These are phyloP conservation scores for Chaetomiaceae sp. DNA, from an alignment of 2,329 filamentous ascomycete genomes.

Conservation along the genomic window DNA sequence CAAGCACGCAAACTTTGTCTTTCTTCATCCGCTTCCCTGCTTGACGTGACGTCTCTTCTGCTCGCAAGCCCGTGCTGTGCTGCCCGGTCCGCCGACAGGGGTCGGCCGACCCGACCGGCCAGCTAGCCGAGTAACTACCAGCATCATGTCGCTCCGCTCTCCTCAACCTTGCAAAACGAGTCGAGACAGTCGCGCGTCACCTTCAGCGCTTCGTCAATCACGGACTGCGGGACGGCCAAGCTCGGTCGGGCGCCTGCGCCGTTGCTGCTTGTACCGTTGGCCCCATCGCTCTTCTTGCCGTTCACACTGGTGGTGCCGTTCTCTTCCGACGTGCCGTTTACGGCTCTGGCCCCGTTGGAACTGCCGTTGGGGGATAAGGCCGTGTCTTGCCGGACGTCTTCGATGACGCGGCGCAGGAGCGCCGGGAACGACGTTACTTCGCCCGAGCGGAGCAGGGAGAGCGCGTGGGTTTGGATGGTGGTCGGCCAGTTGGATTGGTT, in stretches of 20 bases:
- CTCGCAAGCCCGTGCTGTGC: too few relatives aligned
- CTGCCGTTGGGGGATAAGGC: constrained; percentile 34
- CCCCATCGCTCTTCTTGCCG: constrained; percentile 26
- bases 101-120: too few relatives aligned
- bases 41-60: too few relatives aligned
- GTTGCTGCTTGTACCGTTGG: constrained; percentile 28
- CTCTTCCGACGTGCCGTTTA: constrained; percentile 28
- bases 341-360: constrained; percentile 28
- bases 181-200: constrained; percentile 57
- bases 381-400: constrained; percentile 55
- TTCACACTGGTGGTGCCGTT: constrained; percentile 34
- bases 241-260: constrained; percentile 27
- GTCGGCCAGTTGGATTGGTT: constrained; percentile 61
- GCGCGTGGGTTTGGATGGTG: constrained; percentile 54
- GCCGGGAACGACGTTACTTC: constrained; percentile 57
- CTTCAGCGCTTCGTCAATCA: constrained; percentile 60
- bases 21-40: background rate
- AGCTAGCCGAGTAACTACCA: background rate
- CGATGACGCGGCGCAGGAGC: constrained; percentile 57
- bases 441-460: constrained; percentile 56
- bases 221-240: constrained; percentile 54
- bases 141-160: constrained; percentile 10
- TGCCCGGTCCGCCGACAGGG: too few relatives aligned
- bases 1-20: too few relatives aligned
- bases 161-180: constrained; percentile 41